These are phyloP conservation scores for Alternaria metachromatica DNA, from an alignment of 2,329 filamentous ascomycete genomes.

Conservation along the genomic window DNA sequence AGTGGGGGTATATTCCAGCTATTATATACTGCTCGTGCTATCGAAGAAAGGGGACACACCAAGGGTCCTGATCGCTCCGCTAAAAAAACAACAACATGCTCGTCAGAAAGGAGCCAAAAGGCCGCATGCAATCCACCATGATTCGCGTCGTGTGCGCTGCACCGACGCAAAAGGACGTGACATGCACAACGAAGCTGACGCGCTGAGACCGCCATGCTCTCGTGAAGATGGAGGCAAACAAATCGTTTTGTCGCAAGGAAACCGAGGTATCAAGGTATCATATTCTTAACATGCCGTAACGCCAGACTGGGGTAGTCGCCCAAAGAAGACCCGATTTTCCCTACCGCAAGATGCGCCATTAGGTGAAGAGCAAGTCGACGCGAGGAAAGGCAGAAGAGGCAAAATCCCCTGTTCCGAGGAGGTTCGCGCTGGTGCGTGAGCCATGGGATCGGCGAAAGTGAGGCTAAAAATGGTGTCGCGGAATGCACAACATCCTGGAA, in stretches of 20 bases:
- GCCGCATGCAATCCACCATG: constrained; percentile 4
- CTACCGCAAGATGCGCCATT: constrained; percentile 14
- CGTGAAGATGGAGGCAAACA: neutral
- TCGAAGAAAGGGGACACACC: constrained; percentile 9
- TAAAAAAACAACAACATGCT: constrained; percentile 15
- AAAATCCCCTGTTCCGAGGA: neutral
- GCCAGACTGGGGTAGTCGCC: constrained; percentile 15
- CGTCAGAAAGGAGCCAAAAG: constrained; percentile 6
- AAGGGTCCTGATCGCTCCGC: constrained; percentile 17
- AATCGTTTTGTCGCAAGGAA: constrained; percentile 11
- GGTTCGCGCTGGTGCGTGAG: neutral
- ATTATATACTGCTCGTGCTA: constrained; percentile 28
- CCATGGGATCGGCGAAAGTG: neutral
- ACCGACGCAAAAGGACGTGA: neutral
- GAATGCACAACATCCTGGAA: constrained; percentile 7
- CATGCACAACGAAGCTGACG: neutral
- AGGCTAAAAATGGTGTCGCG: constrained; percentile 7
- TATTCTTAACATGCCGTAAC: constrained; percentile 19
- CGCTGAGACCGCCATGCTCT: neutral
- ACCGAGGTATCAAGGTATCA: constrained; percentile 24
- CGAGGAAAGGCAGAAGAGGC: neutral
- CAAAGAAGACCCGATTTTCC: constrained; percentile 13
- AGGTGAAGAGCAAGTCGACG: constrained; percentile 5
- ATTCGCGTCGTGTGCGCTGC: neutral
- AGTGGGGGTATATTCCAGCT: constrained; percentile 25